Evolutionary conservation across 495 filamentous ascomycete genomes (phyloP), one percentile per base, ranked within the genome.

Genomic region (Parachaetomium inaequale): DNA sequence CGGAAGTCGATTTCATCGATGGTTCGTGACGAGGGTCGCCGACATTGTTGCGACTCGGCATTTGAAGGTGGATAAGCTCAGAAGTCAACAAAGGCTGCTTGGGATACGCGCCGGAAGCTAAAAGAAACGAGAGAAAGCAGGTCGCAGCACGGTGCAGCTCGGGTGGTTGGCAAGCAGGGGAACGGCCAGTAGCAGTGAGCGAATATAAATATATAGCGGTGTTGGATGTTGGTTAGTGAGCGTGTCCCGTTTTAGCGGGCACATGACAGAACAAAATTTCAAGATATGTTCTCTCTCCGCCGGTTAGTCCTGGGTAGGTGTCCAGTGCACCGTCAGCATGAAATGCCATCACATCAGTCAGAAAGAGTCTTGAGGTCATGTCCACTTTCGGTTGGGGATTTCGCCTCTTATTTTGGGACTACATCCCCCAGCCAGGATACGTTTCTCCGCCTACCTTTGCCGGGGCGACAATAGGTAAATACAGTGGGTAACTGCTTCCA

Each of bases 251-350:
- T n/a, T 23, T 38, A 12, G 8, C 23, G 2, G 21, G 8, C 32
- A 28, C 52, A 40, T 15, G 34, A 55, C 51, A 54, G 32, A 55
- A 38, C 31, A 54, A 55, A 55, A 55, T 25, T 38, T 40, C 52
- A 38, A 6, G 3, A 55, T 15, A 26, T 40, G 28, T 40, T 40
- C 15, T 28, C 52, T 26, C 49, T 32, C 25, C 14, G 19, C 19
- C 43, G 17, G 32, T 34, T 11, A 34, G 32, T 34, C n/a, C n/a
- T n/a, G n/a, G n/a, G n/a, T n/a, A n/a, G n/a, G n/a, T n/a, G n/a
- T n/a, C n/a, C n/a, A n/a, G n/a, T n/a, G n/a, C n/a, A n/a, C n/a
- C 5, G 12, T 17, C 36, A 40, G 17, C 36, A 17, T 40, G 6
- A 5, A 40, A 10, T 40, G 6, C 36, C 14, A 40, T 10, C 17